Evolutionary conservation across 345 rosid species (phyloP), one percentile per base, ranked within the genome.

Genomic region (Jatropha curcas): DNA sequence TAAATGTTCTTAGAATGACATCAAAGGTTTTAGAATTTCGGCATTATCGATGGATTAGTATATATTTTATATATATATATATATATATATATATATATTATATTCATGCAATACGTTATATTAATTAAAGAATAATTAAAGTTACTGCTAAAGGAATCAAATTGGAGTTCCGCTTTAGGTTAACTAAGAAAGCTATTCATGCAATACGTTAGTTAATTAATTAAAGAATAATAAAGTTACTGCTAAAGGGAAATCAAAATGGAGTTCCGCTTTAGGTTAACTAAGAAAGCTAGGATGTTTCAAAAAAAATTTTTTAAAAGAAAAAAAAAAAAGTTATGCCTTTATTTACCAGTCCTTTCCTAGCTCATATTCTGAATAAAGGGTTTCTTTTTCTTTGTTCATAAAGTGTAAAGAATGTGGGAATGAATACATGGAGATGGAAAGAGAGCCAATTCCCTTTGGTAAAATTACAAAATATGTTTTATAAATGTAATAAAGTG

Each of bases 401-500:
- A 56, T 14, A 78, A 80, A 65, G 80, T 73, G 74, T 62, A 80
- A 68, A 70, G 70, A 46, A 69, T 60, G 84, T 73, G 81, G 34
- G 58, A 76, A 76, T 71, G 65, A 71, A 7, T 27, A 53, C 3
- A 73, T 41, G 70, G 34, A 56, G 24, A 73, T 41, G 70, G 34
- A 56, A 19, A 5, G 45, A 7, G 5, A 68, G 31, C 11, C 31
- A 71, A 65, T 11, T 25, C 57, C 25, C 70, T 69, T 75, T 41
- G 70, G 72, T 41, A 71, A 74, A 79, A 77, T 51, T 65, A 58
- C 16, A 64, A 17, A 78, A 76, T 65, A 74, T 43, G 60, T 59
- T 73, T 69, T 74, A 55, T 74, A 79, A 76, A 80, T 76, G 70
- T 60, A 68, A 48, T 59, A 79, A 83, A 79, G 82, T 76, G 68